Evolutionary conservation across 1,284 basidiomycete genomes (phyloP).

Genomic region (Ustilago nuda): DNA sequence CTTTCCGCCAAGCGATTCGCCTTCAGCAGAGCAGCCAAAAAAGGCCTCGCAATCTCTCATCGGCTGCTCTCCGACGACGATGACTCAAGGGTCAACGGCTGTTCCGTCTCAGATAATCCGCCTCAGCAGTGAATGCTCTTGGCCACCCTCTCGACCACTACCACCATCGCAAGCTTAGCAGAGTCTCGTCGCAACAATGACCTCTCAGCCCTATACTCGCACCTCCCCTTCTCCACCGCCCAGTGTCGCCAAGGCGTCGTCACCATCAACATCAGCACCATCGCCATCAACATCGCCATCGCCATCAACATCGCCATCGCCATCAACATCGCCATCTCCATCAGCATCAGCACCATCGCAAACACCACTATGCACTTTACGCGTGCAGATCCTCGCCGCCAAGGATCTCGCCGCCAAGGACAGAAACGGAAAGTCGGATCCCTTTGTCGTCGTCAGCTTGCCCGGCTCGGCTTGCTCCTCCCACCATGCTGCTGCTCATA

Average conservation of each 20-base stretch:
- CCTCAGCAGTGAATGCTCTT: background rate
- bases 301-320: too few relatives aligned
- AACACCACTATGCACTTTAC: slow-evolving; percentile 46
- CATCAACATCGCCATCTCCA: background rate
- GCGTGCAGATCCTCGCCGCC: slow-evolving; percentile 69
- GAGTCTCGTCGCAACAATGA: background rate
- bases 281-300: background rate
- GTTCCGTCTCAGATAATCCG: background rate
- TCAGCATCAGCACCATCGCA: slow-evolving; percentile 8
- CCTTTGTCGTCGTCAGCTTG: slow-evolving; percentile 65
- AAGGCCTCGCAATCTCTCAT: background rate
- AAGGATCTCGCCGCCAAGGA: slow-evolving; percentile 72
- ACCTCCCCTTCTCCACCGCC: slow-evolving; percentile 3
- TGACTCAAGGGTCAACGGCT: background rate
- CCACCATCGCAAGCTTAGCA: background rate
- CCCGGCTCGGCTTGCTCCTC: slow-evolving; percentile 43
- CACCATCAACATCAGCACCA: slow-evolving; percentile 10
- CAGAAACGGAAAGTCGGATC: slow-evolving; percentile 70
- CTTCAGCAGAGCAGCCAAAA: background rate
- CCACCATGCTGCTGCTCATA: slow-evolving; percentile 73
- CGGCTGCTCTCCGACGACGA: background rate
- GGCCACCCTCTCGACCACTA: background rate
- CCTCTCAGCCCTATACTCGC: background rate
- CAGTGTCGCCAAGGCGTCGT: background rate
- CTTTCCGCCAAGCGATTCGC: background rate